Percentiles rank a stretch among this genome's conserved stretches.
Evolutionary conservation across 2,329 filamentous ascomycete species (phyloP).

Genomic region (Ustulina deusta): DNA sequence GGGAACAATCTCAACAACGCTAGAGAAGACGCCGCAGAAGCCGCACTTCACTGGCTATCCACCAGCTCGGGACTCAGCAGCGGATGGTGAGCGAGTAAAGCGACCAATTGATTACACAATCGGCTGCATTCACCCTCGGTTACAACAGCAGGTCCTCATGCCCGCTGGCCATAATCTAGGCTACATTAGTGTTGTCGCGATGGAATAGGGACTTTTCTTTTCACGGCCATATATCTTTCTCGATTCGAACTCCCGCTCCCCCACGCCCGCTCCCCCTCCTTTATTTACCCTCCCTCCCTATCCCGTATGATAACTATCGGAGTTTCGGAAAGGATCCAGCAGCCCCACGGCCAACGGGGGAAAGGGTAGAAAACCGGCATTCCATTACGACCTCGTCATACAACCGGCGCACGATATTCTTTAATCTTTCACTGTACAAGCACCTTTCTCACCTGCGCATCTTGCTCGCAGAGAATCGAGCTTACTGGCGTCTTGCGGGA

Average conservation of each 20-base stretch:
- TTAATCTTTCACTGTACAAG: slow-evolving; percentile 27
- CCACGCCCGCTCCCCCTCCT: no score
- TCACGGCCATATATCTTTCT: slow-evolving; percentile 22
- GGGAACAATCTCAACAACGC: slow-evolving; percentile 89
- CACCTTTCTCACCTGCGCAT: slow-evolving; percentile 15
- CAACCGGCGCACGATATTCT: slow-evolving; percentile 41
- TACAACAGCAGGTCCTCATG: not conserved
- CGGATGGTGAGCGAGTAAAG: slow-evolving; percentile 39
- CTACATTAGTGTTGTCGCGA: not conserved
- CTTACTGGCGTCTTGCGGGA: slow-evolving; percentile 20
- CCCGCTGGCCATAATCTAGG: slow-evolving; percentile 3
- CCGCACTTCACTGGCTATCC: slow-evolving; percentile 72
- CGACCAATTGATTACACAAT: slow-evolving; percentile 21
- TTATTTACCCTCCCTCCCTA: slow-evolving; percentile 39
- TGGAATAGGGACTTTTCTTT: slow-evolving; percentile 16
- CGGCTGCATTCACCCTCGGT: slow-evolving; percentile 18
- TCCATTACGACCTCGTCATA: slow-evolving; percentile 35
- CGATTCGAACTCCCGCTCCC: slow-evolving; percentile 16
- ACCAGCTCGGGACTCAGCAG: slow-evolving; percentile 52
- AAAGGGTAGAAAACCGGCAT: slow-evolving; percentile 34
- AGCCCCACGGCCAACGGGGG: slow-evolving; percentile 46
- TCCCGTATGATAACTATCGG: slow-evolving; percentile 48
- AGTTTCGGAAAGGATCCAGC: slow-evolving; percentile 48
- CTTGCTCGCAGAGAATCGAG: slow-evolving; percentile 16
- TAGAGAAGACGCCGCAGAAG: slow-evolving; percentile 90